A percentile compares a stretch with the other conserved stretches of the same genome.
Conservation (phyloP, 2,329 filamentous ascomycete genomes). For the Aspergillus floridensis region DNA sequence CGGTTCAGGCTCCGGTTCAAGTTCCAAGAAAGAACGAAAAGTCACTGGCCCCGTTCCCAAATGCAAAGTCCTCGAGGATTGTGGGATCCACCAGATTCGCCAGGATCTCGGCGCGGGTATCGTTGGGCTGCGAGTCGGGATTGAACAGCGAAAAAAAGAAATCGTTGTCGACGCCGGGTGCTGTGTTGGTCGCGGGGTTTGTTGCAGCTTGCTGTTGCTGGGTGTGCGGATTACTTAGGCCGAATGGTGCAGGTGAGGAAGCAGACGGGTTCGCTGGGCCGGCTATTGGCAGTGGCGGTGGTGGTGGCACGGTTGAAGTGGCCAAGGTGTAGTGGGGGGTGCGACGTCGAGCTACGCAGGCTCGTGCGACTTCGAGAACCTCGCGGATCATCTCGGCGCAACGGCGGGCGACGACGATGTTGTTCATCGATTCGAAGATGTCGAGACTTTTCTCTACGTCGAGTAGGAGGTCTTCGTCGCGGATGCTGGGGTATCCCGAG, state of each 20-base stretch:
- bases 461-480: slow-evolving; percentile 22
- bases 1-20: background rate
- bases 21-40: slow-evolving; percentile 14
- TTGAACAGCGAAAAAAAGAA: slow-evolving; percentile 22
- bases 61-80: slow-evolving; percentile 26
- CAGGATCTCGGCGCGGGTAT: slow-evolving; percentile 22
- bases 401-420: slow-evolving; percentile 30
- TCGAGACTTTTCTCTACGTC: slow-evolving; percentile 32
- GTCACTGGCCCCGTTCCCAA: slow-evolving; percentile 19
- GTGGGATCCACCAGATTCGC: slow-evolving; percentile 25
- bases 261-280: background rate
- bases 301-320: background rate
- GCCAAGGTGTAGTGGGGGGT: background rate
- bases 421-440: slow-evolving; percentile 32
- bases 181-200: background rate
- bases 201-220: background rate
- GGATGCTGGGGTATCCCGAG: slow-evolving; percentile 12
- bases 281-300: background rate
- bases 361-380: slow-evolving; percentile 26
- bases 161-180: slow-evolving; percentile 6
- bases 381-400: slow-evolving; percentile 32
- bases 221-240: background rate
- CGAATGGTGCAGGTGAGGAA: background rate
- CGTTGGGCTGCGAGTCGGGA: slow-evolving; percentile 11
- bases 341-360: slow-evolving; percentile 15